phyloP scores from a whole-genome alignment of 805 yeast genomes.

The Blastobotrys parvus region DNA sequence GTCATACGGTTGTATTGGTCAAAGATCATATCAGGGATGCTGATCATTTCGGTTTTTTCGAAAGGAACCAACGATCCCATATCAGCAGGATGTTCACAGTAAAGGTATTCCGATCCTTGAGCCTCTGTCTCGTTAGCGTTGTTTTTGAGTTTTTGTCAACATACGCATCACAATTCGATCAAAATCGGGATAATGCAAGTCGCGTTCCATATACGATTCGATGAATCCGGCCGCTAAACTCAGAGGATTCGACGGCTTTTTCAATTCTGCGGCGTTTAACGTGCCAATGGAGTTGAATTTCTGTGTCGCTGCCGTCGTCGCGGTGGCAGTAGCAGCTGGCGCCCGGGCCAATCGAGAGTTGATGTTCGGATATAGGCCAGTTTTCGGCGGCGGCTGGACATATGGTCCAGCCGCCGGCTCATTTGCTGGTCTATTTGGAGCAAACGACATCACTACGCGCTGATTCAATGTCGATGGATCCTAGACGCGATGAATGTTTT shows the following conservation, averaged over 20 bases:
- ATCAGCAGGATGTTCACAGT: conserved; percentile 14
- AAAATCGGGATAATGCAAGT: conserved; percentile 28
- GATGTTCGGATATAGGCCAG: not conserved
- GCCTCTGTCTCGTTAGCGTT: too few relatives aligned
- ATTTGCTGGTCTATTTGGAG: not conserved
- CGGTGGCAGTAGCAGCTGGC: not conserved
- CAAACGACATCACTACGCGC: not conserved
- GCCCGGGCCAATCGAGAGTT: too few relatives aligned
- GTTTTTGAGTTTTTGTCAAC: conserved; percentile 7
- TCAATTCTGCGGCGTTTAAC: conserved; percentile 11
- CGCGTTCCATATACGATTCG: conserved; percentile 23
- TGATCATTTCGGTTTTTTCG: conserved; percentile 57
- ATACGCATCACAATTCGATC: conserved; percentile 27
- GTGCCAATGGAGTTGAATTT: conserved; percentile 9
- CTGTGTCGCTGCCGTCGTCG: not conserved
- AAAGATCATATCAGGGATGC: conserved; percentile 73
- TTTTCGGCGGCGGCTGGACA: not conserved
- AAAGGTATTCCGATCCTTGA: conserved; percentile 22
- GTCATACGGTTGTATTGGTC: conserved; percentile 50
- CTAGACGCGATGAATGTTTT: not conserved
- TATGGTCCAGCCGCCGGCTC: not conserved
- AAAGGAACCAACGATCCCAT: conserved; percentile 46
- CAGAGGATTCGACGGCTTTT: conserved; percentile 13
- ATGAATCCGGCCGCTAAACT: conserved; percentile 22
- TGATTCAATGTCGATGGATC: too few relatives aligned